phyloP scores from a whole-genome alignment of 768 basidiomycete species.

The Pulveroboletus sp. region DNA sequence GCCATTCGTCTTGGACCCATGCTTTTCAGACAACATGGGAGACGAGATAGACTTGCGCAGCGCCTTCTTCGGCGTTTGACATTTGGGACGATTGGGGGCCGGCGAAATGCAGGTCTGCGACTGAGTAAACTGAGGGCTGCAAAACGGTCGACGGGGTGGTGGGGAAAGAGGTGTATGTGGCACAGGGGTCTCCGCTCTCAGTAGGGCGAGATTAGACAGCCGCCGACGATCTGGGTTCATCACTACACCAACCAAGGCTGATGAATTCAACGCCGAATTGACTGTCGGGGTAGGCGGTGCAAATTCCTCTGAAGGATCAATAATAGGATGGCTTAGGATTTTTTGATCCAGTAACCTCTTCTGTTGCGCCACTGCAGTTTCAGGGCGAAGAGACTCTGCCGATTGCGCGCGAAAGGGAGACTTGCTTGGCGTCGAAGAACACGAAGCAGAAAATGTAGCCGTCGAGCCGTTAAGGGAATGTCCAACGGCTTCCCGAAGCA shows the following conservation, averaged over 20 bases:
- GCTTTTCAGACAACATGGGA: slow-evolving; percentile 45
- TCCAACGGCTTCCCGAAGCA: slow-evolving; percentile 74
- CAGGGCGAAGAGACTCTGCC: slow-evolving; percentile 20
- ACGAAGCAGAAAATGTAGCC: slow-evolving; percentile 35
- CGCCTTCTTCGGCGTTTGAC: slow-evolving; percentile 13
- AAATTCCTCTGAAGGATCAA: slow-evolving; percentile 31
- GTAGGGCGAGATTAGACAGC: slow-evolving; percentile 41
- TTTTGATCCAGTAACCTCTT: slow-evolving; percentile 37
- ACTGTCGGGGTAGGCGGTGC: slow-evolving; percentile 19
- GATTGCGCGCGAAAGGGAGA: slow-evolving; percentile 18
- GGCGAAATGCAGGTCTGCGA: slow-evolving; percentile 52
- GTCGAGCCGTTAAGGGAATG: slow-evolving; percentile 63
- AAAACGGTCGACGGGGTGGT: slow-evolving; percentile 50
- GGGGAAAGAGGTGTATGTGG: slow-evolving; percentile 61
- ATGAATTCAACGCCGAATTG: slow-evolving; percentile 3
- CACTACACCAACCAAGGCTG: slow-evolving; percentile 16
- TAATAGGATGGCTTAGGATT: slow-evolving; percentile 39
- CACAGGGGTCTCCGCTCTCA: slow-evolving; percentile 63
- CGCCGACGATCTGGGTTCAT: slow-evolving; percentile 32
- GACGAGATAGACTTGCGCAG: slow-evolving; percentile 53
- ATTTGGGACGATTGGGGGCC: not conserved
- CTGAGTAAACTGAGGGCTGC: slow-evolving; percentile 43
- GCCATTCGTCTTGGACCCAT: slow-evolving; percentile 32
- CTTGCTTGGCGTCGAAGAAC: slow-evolving; percentile 36
- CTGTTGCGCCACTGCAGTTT: slow-evolving; percentile 18